Conservation (phyloP, 768 basidiomycete genomes). For the Suillus subaureus region DNA sequence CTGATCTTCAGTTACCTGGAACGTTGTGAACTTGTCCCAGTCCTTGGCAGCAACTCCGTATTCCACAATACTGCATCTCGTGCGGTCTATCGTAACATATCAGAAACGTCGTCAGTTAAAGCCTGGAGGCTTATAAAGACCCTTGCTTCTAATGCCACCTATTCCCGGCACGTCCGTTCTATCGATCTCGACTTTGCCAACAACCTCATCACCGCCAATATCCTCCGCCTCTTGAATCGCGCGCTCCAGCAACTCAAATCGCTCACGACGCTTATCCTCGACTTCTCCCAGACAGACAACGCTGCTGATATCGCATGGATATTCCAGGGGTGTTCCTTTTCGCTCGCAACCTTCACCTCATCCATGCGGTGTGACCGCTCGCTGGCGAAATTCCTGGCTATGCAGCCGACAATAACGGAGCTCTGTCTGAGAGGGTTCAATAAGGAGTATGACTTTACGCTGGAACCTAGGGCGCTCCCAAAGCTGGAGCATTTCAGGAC, state of each 20-base stretch:
- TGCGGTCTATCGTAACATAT: constrained; percentile 40
- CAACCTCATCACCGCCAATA: constrained; percentile 44
- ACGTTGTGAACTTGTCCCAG: constrained; percentile 26
- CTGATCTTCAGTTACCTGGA: constrained; percentile 30
- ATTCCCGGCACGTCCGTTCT: constrained; percentile 44
- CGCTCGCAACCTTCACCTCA: constrained; percentile 51
- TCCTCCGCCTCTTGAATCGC: constrained; percentile 51
- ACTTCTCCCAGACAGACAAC: constrained; percentile 43
- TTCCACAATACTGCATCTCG: constrained; percentile 34
- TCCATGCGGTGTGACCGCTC: constrained; percentile 54
- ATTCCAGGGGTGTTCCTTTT: constrained; percentile 45
- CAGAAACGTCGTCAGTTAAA: constrained; percentile 30
- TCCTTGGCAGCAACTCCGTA: constrained; percentile 26
- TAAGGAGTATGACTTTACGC: constrained; percentile 32
- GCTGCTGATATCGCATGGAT: constrained; percentile 48
- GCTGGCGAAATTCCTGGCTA: constrained; percentile 53
- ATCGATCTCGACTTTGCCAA: constrained; percentile 48
- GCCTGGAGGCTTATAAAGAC: constrained; percentile 42
- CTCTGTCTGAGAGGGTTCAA: constrained; percentile 59
- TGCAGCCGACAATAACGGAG: constrained; percentile 49
- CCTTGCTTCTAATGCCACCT: constrained; percentile 39
- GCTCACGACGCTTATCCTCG: constrained; percentile 49
- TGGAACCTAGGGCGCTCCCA: constrained; percentile 48
- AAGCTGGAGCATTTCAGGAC: constrained; percentile 52
- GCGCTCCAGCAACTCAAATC: constrained; percentile 41